These are phyloP conservation scores for Rugonectria rugulosa DNA, from an alignment of 2,329 filamentous ascomycete species.

Conservation along the genomic window DNA sequence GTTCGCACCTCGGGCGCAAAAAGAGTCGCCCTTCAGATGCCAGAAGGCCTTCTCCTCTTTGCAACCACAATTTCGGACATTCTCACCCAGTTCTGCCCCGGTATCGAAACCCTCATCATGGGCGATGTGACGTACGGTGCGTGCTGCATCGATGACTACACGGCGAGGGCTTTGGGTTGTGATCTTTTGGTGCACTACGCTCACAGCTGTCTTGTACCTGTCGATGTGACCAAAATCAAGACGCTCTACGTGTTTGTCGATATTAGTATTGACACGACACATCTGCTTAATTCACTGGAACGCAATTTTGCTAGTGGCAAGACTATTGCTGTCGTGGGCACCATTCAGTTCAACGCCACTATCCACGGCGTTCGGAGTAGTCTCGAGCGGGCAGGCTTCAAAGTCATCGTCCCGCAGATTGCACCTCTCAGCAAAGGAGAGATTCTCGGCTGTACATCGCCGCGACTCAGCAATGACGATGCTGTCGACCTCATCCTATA, in stretches of 20 bases:
- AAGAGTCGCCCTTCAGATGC: conserved; percentile 93
- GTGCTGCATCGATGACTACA: conserved; percentile 99
- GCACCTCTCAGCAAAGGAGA: conserved; percentile 92
- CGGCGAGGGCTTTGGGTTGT: conserved; percentile 89
- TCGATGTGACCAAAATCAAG: conserved; percentile 95
- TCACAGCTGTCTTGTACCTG: conserved; percentile 94
- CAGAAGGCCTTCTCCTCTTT: conserved; percentile 92
- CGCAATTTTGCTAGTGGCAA: conserved; percentile 87
- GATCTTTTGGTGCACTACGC: conserved; percentile 97
- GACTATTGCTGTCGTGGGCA: conserved; percentile 91
- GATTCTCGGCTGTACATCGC: conserved; percentile 96
- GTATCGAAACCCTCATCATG: conserved; percentile 95
- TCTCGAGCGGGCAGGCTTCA: conserved; percentile 85
- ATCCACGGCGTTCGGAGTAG: conserved; percentile 83
- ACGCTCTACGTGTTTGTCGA: conserved; percentile 98
- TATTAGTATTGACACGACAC: conserved; percentile 91
- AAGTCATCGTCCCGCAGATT: conserved; percentile 88
- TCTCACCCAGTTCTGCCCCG: conserved; percentile 90
- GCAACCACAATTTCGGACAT: conserved; percentile 98
- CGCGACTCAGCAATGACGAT: conserved; percentile 66
- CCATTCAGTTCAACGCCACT: conserved; percentile 98
- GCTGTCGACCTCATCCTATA: conserved; percentile 83
- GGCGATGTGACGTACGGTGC: conserved; percentile 98
- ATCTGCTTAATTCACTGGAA: conserved; percentile 85
- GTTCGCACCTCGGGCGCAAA: conserved; percentile 82